Evolutionary conservation across 305 asterid genomes (phyloP).

Genomic region (Petunia hybrid): DNA sequence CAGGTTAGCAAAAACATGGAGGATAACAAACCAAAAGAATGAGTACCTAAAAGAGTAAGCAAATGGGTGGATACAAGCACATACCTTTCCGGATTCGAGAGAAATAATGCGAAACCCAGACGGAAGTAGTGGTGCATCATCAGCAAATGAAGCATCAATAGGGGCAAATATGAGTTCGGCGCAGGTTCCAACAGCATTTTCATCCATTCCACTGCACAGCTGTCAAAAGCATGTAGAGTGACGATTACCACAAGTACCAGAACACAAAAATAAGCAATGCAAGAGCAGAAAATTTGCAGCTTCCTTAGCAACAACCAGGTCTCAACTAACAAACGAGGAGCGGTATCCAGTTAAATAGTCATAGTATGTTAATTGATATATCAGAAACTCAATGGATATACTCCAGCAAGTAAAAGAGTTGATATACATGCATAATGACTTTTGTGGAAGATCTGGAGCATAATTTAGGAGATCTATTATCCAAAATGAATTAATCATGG

Average conservation of each 20-base stretch:
- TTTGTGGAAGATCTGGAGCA: background rate
- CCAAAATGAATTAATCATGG: background rate
- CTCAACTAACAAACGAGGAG: background rate
- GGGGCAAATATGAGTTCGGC: constrained; percentile 98
- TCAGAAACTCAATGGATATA: background rate
- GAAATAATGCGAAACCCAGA: constrained; percentile 97
- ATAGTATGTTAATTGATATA: background rate
- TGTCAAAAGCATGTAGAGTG: constrained; percentile 41
- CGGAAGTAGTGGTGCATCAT: constrained; percentile 94
- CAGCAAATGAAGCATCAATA: constrained; percentile 91
- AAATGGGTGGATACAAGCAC: background rate
- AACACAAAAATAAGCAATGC: background rate
- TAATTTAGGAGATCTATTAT: background rate
- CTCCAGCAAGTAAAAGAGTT: background rate
- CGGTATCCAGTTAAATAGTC: background rate
- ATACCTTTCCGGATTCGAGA: constrained; percentile 84
- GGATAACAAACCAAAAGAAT: background rate
- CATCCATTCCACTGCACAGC: constrained; percentile 94
- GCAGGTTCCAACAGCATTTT: constrained; percentile 87
- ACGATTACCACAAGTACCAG: background rate
- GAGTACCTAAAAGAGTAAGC: background rate
- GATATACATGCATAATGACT: background rate
- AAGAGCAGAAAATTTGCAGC: background rate
- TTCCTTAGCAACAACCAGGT: background rate
- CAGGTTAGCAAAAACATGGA: background rate